Base-by-base conservation (phyloP, 768 basidiomycete species). In the Psilocybe azurescens region DNA sequence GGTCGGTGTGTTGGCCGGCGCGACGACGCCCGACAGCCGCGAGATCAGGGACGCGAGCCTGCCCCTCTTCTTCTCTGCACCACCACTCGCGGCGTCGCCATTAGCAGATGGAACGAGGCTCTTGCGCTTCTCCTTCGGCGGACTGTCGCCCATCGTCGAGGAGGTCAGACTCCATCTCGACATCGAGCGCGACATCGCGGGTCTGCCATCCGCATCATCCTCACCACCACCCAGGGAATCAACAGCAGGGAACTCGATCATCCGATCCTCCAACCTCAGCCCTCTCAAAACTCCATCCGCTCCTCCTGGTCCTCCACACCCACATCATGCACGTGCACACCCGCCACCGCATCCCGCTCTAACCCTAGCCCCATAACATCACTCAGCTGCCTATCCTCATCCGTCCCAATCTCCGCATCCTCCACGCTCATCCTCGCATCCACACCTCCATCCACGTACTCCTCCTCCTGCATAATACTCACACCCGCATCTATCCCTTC, bases 11-110 rank as follows among this genome's bases (percentile, higher is more conserved):
- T 38, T 20, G n/a, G 52, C 16, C 11, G 30, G 39, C 13, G 56
- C 56, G 41, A 61, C 66, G 47, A 64, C 67, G 56, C 47, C 60
- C n/a, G 67, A 68, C 30, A 70, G 56, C n/a, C 70, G 59, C 41
- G 69, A 70, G 46, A 70, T 70, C 57, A 70, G 65, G 10, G 67
- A 68, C 13, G 61, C 69, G 20, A 70, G 59, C 1, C 69, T 48
- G 6, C 65, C 65, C 11, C 65, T 52, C 46, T 68, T 68, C 63
- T 66, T 69, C 39, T 63, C 59, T 24, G 24, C 2, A 2, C 24
- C 24, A 24, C 24, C 24, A 9, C 18, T 2, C 6, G 48, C 18
- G 3, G 50, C 9, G 24, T 13, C 28, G n/a, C 36, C 54, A 33
- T 30, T 53, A 38, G 53, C 60, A 55, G 59, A 59, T 24, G 63